Evolutionary conservation across 257 asterid species (phyloP), one percentile per base, ranked within the genome.

Genomic region (Rhazya stricta): DNA sequence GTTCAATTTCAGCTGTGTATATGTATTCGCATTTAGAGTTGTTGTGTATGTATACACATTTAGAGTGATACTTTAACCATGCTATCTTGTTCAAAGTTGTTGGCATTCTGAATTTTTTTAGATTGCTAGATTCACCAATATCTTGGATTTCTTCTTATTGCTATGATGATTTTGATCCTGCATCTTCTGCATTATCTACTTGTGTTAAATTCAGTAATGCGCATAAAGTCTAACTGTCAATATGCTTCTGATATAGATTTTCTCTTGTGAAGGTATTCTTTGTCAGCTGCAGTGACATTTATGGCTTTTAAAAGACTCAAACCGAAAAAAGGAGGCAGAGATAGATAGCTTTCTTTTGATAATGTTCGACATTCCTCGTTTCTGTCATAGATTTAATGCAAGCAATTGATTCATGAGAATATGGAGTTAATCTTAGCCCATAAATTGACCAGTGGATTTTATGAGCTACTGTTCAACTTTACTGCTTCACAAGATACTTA

Each of bases 241-340:
- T 11, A n/a, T 48, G 45, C 15, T 76, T 15, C 67, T 78, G 43
- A 78, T 42, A 41, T 62, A 2, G 23, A 32, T 57, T 75, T n/a
- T 30, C 5, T 76, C 43, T 68, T 73, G 66, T 80, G 88, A 80
- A 94, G 98, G 99, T 92, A 95, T 81, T 84, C 99, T 73, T 87
- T 95, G 46, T 95, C 98, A n/a, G 96, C 93, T 63, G 98, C 99
- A 48, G 97, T 95, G 60, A 89, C 96, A 18, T 89, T 83, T 82
- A 92, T 95, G 98, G 99, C 99, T 73, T 77, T 83, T 74, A 89
- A 87, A 85, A 91, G 96, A 81, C 86, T 95, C 41, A 86, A 88
- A 75, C 89, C 87, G n/a, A n/a, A 3, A 83, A 79, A 83, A 84
- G 81, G 85, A 86, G 74, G 77, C 78, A 83, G 82, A 79, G 88